Base-by-base conservation (phyloP, 2,329 filamentous ascomycete genomes). In the Lasiodiplodia citricola region DNA sequence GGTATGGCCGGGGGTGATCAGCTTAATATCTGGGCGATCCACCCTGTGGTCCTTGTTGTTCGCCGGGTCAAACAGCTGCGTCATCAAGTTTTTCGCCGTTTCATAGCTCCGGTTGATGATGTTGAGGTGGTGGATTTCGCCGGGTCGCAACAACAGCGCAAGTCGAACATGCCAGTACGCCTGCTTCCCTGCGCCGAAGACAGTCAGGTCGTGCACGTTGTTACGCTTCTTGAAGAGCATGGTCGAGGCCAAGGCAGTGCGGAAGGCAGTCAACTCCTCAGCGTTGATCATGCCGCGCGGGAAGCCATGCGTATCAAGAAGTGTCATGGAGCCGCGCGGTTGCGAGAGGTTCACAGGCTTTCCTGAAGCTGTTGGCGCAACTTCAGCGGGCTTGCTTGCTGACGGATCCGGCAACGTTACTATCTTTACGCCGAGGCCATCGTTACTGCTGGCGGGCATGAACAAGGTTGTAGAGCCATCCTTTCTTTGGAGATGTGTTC, bases 161-260 rank as follows among this genome's bases (percentile, higher is more conserved):
- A 98, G 86, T 0, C 94, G 90, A 54, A 97, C 88, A 78, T 97
- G 95, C 94, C 94, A 98, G 82, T 95, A 97, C 14, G 95, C 95
- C 82, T 97, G 94, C 73, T 91, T 89, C 56, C 95, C 95, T 41
- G 91, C 90, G 28, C 95, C 95, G 78, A 97, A 98, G 66, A 97
- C 91, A 16, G 91, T 90, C 13, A 97, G 77, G 16, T 90, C 92
- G 76, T 91, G 90, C 52, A 97, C 90, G 35, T 87, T 86, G 67
- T 87, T 83, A 68, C 95, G 92, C 74, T 84, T 84, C 73, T 82
- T 83, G 75, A 88, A 87, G 21, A 91, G 83, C 72, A 91, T 83
- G 68, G 90, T 87, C 14, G 87, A 86, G 0, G 87, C 87, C 14
- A 92, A 80, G 0, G 90, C 88, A 0, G 90, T 92, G 56, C 90